Evolutionary conservation across 805 yeast species (phyloP).

Genomic region (Cyberlindnera samutprakarnensis): DNA sequence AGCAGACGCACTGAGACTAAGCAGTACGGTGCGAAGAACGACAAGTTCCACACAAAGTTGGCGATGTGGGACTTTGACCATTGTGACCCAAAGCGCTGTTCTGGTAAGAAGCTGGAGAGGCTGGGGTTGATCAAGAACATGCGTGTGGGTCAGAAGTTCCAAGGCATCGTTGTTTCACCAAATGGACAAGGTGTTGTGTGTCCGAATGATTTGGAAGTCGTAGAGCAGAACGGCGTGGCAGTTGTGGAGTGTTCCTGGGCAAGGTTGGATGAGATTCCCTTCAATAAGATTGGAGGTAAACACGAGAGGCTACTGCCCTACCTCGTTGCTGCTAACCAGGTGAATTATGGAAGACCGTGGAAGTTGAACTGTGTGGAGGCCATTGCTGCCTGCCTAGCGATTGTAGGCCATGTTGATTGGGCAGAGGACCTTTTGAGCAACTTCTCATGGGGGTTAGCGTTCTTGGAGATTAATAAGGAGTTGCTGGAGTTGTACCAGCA

Average conservation of each 20-base stretch:
- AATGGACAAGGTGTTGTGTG: conserved; percentile 87
- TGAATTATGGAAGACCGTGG: conserved; percentile 96
- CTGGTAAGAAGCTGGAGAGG: conserved; percentile 89
- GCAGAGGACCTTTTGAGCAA: conserved; percentile 68
- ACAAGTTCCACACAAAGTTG: conserved; percentile 67
- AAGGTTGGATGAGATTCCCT: conserved; percentile 93
- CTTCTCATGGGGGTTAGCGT: conserved; percentile 92
- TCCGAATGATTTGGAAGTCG: conserved; percentile 75
- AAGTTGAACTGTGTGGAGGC: conserved; percentile 95
- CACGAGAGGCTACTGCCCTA: conserved; percentile 85
- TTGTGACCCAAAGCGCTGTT: conserved; percentile 96
- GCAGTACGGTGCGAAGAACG: conserved; percentile 16
- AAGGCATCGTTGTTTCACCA: conserved; percentile 87
- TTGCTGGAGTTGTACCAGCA: conserved; percentile 63
- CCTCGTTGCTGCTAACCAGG: conserved; percentile 93
- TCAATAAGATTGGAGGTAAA: conserved; percentile 83
- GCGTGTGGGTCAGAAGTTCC: conserved; percentile 89
- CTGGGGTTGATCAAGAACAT: conserved; percentile 73
- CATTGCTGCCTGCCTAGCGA: conserved; percentile 92
- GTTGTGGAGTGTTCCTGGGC: conserved; percentile 99
- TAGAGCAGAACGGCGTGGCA: conserved; percentile 82
- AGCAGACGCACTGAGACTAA: conserved; percentile 34
- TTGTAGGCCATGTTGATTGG: conserved; percentile 87
- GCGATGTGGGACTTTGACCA: conserved; percentile 99
- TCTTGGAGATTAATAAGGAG: conserved; percentile 75